Conservation (phyloP, 352 stramenopile species). For the Globisporangium orthogonon region DNA sequence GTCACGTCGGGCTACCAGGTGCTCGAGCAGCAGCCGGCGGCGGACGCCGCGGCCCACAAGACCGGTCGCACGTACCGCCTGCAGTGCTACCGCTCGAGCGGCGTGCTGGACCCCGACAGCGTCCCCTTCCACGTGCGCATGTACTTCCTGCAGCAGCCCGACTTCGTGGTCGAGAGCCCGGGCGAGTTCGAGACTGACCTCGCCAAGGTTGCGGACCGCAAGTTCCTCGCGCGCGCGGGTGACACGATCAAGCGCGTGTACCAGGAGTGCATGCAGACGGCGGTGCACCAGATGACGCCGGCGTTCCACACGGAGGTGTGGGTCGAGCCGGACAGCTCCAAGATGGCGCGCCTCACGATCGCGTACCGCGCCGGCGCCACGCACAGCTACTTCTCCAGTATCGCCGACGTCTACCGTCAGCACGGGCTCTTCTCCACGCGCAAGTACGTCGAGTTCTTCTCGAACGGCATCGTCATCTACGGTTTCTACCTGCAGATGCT, state of each 20-base stretch:
- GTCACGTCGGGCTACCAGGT: slow-evolving; percentile 78
- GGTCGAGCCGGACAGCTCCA: slow-evolving; percentile 60
- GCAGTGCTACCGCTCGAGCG: slow-evolving; percentile 81
- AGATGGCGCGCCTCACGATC: slow-evolving; percentile 76
- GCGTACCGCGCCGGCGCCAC: slow-evolving; percentile 72
- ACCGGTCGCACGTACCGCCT: slow-evolving; percentile 64
- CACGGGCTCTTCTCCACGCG: slow-evolving; percentile 76
- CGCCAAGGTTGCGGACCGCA: slow-evolving; percentile 68
- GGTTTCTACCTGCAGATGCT: slow-evolving; percentile 80
- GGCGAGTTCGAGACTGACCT: slow-evolving; percentile 66
- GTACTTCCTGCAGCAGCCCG: slow-evolving; percentile 76
- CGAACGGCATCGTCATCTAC: slow-evolving; percentile 82
- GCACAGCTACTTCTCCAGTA: slow-evolving; percentile 85
- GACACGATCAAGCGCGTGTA: slow-evolving; percentile 67
- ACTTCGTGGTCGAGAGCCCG: slow-evolving; percentile 54
- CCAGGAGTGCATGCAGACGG: slow-evolving; percentile 69
- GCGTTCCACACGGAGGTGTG: slow-evolving; percentile 78
- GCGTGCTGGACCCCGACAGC: slow-evolving; percentile 60
- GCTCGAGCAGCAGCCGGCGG: slow-evolving; percentile 49
- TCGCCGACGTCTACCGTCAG: slow-evolving; percentile 81
- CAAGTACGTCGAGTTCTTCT: slow-evolving; percentile 85
- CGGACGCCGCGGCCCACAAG: slow-evolving; percentile 34
- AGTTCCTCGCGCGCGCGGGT: slow-evolving; percentile 65
- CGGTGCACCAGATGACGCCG: slow-evolving; percentile 70
- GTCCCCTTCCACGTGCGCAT: slow-evolving; percentile 81